A percentile compares a stretch with the other conserved stretches of the same genome.
These are phyloP conservation scores for Camellia lanceoleosa DNA, from an alignment of 148 eudicot species.

Conservation along the genomic window DNA sequence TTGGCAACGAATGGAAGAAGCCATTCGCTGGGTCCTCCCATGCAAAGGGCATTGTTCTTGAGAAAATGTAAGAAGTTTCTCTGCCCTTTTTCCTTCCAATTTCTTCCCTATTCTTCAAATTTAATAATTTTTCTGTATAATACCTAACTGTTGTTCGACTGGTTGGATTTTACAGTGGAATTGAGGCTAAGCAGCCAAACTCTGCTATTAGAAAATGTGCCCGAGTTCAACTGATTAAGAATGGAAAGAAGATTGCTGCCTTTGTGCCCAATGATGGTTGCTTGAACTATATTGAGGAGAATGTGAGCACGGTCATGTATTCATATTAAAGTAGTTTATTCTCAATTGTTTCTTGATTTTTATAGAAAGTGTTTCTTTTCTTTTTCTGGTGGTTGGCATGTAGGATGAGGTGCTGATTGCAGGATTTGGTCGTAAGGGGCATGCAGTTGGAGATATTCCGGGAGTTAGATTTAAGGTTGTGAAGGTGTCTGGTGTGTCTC, in stretches of 20 bases:
- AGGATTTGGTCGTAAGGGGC: constrained; percentile 40
- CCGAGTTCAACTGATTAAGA: constrained; percentile 33
- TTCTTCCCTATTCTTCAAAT: neutral
- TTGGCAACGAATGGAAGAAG: constrained; percentile 40
- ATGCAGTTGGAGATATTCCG: constrained; percentile 40
- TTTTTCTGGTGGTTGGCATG: constrained; percentile 1
- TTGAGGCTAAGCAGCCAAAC: constrained; percentile 40
- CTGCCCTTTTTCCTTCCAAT: neutral
- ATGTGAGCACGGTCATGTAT: constrained; percentile 15
- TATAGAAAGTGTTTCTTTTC: neutral
- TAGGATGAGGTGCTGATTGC: constrained; percentile 43
- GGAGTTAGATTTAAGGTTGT: constrained; percentile 42
- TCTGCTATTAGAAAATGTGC: constrained; percentile 40
- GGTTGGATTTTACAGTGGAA: constrained; percentile 18
- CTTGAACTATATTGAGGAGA: constrained; percentile 37
- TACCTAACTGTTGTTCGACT: neutral
- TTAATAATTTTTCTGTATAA: neutral
- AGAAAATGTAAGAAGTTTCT: constrained; percentile 25
- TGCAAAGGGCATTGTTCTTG: constrained; percentile 37
- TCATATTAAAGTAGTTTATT: neutral
- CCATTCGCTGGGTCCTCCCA: constrained; percentile 43
- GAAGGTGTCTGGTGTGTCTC: constrained; percentile 39
- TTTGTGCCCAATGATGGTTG: constrained; percentile 37
- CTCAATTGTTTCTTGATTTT: neutral
- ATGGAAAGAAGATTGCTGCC: constrained; percentile 38